A percentile compares a stretch with the other conserved stretches of the same genome.
Conservation (phyloP, 1,139 yeast genomes). For the Sugiyamaella castrensis region DNA sequence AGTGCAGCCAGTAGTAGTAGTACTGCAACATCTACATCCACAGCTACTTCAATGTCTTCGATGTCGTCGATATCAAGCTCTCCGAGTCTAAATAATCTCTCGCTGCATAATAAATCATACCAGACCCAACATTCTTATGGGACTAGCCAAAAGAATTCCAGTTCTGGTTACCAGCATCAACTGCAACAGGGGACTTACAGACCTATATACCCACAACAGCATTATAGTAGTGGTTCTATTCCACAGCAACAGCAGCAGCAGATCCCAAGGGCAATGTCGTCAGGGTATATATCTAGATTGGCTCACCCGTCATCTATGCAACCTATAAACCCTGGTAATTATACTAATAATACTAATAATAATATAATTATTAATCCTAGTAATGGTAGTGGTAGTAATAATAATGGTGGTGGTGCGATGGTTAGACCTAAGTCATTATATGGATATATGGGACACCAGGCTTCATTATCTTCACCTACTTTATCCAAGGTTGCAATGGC, state of each 20-base stretch:
- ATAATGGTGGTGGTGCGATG: no score
- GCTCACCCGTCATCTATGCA: constrained; percentile 2
- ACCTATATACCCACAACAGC: constrained; percentile 13
- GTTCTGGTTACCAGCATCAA: constrained; percentile 4
- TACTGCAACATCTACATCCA: constrained; percentile 15
- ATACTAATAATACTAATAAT: not conserved
- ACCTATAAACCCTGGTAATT: not conserved
- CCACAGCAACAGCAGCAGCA: constrained; percentile 13
- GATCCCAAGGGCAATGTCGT: constrained; percentile 16
- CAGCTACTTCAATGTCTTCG: constrained; percentile 11
- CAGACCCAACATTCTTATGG: constrained; percentile 8
- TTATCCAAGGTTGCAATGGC: not conserved
- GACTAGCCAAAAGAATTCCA: constrained; percentile 1
- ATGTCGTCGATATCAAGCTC: constrained; percentile 12
- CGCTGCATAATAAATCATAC: constrained; percentile 4
- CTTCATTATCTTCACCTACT: constrained; percentile 12
- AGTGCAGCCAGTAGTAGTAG: constrained; percentile 16
- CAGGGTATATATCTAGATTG: constrained; percentile 13
- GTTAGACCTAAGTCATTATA: constrained; percentile 19
- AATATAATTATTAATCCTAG: not conserved
- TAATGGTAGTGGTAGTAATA: not conserved
- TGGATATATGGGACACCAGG: constrained; percentile 15
- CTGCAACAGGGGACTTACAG: constrained; percentile 12
- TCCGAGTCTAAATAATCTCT: constrained; percentile 2
- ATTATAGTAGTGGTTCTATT: not conserved